Evolutionary conservation across 2,329 filamentous ascomycete species (phyloP), one percentile per base, ranked within the genome.

Genomic region (Diaporthe capsici): DNA sequence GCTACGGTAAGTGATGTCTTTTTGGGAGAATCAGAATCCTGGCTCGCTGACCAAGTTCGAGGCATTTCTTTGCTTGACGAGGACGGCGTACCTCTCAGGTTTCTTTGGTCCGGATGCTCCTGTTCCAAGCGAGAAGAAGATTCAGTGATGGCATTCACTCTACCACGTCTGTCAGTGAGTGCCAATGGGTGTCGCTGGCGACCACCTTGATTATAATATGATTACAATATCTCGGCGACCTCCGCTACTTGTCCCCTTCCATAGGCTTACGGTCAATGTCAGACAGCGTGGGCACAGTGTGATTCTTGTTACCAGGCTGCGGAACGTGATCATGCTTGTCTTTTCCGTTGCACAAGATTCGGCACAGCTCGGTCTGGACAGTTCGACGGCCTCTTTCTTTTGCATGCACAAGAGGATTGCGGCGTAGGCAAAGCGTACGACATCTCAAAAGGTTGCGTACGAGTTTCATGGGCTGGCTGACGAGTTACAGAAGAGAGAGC

Each of bases 11-110:
- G 88, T 82, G 31, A 8, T 42, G 13, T 51, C 17, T 44, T 67
- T 25, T 31, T 28, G 42, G 57, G 63, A 74, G 42, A 47, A n/a
- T 20, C 71, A 76, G 47, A 68, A 68, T 63, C 76, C 42, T 4
- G 25, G 49, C 49, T 55, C 25, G 49, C 65, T 70, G 10, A 70
- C 34, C 9, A 28, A 28, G 39, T 51, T 55, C 17, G 76, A 90
- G 89, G 76, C 83, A 0, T 90, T 90, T 72, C 83, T 94, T 42
- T 91, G 91, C 73, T 72, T 88, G 37, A 89, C 89, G 74, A 87
- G 92, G 58, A 85, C 88, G 25, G 84, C 87, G 22, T 94, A 93
- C 81, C 84, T 94, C 8, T 74, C 87, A 22, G 92, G 92, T 0
- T 51, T 88, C 2, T 93, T 94, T 83, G 92, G 91, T 4, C 83